phyloP scores from a whole-genome alignment of 2,329 filamentous ascomycete species.

The Aspergillus transmontanensis region DNA sequence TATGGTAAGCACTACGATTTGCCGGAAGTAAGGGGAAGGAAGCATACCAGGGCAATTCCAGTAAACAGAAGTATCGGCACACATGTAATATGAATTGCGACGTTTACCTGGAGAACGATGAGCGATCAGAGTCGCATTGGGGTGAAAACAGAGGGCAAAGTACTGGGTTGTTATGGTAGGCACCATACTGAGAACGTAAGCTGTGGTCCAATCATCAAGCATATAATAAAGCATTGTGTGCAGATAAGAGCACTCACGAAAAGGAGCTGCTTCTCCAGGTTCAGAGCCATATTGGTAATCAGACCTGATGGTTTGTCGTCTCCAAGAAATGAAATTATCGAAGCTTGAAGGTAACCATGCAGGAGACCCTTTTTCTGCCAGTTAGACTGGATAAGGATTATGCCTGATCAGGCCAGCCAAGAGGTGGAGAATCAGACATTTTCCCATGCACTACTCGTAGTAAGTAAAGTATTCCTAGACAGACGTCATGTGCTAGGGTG shows the following conservation, averaged over 20 bases:
- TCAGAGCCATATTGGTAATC: conserved; percentile 48
- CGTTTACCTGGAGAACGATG: conserved; percentile 56
- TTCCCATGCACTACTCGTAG: conserved; percentile 6
- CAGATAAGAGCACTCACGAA: conserved; percentile 55
- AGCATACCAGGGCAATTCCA: conserved; percentile 59
- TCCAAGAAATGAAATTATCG: neutral
- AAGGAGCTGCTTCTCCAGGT: conserved; percentile 67
- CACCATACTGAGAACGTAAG: conserved; percentile 58
- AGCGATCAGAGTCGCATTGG: conserved; percentile 23
- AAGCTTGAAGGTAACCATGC: conserved; percentile 5
- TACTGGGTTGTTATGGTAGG: conserved; percentile 67
- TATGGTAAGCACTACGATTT: conserved; percentile 2
- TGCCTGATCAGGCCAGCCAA: conserved; percentile 18
- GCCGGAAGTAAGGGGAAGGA: conserved; percentile 1
- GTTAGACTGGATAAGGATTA: conserved; percentile 6
- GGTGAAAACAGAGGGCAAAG: conserved; percentile 19
- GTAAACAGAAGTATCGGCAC: conserved; percentile 65
- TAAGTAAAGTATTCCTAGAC: conserved; percentile 4
- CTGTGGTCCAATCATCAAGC: conserved; percentile 20
- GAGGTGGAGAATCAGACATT: conserved; percentile 20
- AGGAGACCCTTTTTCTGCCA: conserved; percentile 7
- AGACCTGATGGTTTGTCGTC: neutral
- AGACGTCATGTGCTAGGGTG: conserved; percentile 16
- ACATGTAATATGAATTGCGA: conserved; percentile 65
- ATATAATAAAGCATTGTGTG: conserved; percentile 2